phyloP scores from a whole-genome alignment of 1,284 basidiomycete genomes.

The Pholiota adiposa region DNA sequence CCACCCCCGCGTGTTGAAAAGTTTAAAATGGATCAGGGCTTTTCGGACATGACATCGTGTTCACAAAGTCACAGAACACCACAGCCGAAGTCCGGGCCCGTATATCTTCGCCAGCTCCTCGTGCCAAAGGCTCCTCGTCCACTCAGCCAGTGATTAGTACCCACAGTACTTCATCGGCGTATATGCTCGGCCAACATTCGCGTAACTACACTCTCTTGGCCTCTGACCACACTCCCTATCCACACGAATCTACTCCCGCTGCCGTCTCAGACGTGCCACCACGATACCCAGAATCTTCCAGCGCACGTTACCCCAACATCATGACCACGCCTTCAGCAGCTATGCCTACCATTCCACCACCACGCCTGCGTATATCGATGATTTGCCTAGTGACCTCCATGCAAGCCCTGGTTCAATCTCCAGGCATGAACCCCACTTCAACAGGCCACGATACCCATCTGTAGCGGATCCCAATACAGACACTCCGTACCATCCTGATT shows the following conservation, averaged over 20 bases:
- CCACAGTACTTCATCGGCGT: neutral
- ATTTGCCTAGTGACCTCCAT: neutral
- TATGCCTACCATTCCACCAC: neutral
- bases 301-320: neutral
- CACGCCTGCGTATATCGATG: neutral
- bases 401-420: neutral
- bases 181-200: neutral
- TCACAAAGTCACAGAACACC: neutral
- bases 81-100: neutral
- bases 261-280: neutral
- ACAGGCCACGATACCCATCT: neutral
- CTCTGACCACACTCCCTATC: neutral
- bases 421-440: neutral
- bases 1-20: neutral
- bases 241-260: neutral
- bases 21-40: neutral
- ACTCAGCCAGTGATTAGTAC: neutral
- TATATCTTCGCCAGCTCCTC: slow-evolving; percentile 1
- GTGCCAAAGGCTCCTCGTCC: neutral
- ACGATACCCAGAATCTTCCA: slow-evolving; percentile 11
- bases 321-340: neutral
- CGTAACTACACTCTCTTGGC: neutral
- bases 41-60: slow-evolving; percentile 9
- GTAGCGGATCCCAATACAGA: neutral
- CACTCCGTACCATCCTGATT: neutral